These are phyloP conservation scores for Nidularia sp. DNA, from an alignment of 768 basidiomycete genomes.

Conservation along the genomic window DNA sequence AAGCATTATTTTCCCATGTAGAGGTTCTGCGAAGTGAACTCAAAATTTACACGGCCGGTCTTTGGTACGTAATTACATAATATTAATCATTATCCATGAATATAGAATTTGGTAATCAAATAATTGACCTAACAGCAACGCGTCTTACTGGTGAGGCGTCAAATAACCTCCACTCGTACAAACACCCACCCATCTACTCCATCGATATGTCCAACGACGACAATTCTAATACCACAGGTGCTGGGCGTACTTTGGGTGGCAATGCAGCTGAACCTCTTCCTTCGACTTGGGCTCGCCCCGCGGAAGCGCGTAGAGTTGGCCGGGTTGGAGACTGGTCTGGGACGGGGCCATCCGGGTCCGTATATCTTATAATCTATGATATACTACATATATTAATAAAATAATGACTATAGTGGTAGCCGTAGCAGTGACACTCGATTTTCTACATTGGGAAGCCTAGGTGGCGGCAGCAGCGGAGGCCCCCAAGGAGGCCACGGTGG, in stretches of 20 bases:
- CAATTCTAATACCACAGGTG: slow-evolving; percentile 19
- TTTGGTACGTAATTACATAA: too few species aligned
- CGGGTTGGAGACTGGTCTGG: slow-evolving; percentile 48
- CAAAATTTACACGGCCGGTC: too few species aligned
- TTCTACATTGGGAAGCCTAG: slow-evolving; percentile 16
- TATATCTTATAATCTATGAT: background rate
- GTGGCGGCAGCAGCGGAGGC: slow-evolving; percentile 11
- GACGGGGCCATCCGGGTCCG: slow-evolving; percentile 21
- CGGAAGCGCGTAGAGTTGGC: slow-evolving; percentile 38
- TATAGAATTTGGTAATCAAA: too few species aligned
- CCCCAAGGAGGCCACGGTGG: background rate
- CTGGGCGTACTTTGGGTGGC: slow-evolving; percentile 47
- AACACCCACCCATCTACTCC: background rate
- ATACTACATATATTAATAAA: background rate
- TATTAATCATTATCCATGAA: too few species aligned
- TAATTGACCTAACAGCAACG: too few species aligned
- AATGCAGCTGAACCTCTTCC: slow-evolving; percentile 45
- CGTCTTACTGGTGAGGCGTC: background rate
- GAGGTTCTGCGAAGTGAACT: too few species aligned
- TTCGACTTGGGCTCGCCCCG: slow-evolving; percentile 35
- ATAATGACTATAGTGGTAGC: slow-evolving; percentile 1
- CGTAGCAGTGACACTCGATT: slow-evolving; percentile 16
- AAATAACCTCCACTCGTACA: background rate
- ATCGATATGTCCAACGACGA: slow-evolving; percentile 32
- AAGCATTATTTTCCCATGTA: too few species aligned